A percentile compares a stretch with the other conserved stretches of the same genome.
phyloP scores from a whole-genome alignment of 2,329 filamentous ascomycete genomes.

The Geosmithia putterillii region DNA sequence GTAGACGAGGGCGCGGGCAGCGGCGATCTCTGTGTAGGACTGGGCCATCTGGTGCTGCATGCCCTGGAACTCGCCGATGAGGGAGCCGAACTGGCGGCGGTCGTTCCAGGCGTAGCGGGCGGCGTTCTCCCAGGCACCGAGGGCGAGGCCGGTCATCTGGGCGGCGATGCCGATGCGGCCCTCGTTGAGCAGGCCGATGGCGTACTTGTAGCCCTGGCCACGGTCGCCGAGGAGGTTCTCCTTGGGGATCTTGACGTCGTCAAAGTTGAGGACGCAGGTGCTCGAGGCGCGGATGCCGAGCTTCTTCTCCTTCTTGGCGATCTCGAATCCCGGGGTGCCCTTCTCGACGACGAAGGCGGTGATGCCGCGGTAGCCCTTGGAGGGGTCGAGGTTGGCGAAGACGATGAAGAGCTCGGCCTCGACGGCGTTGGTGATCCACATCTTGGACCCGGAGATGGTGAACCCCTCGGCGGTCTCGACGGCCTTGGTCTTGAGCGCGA shows the following conservation, averaged over 20 bases:
- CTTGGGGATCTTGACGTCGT: constrained; percentile 84
- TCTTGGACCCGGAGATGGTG: constrained; percentile 83
- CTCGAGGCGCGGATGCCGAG: constrained; percentile 90
- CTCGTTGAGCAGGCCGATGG: constrained; percentile 87
- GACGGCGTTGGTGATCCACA: constrained; percentile 99
- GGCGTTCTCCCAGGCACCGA: constrained; percentile 92
- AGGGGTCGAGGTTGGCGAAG: constrained; percentile 88
- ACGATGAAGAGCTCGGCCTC: constrained; percentile 95
- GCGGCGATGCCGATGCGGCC: constrained; percentile 95
- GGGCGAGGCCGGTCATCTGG: constrained; percentile 93
- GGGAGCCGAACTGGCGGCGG: constrained; percentile 87
- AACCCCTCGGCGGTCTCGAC: constrained; percentile 74
- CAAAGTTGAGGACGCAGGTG: constrained; percentile 95
- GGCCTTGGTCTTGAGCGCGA: constrained; percentile 86
- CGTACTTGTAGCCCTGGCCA: constrained; percentile 95
- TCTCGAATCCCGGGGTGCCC: constrained; percentile 74
- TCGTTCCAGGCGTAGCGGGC: constrained; percentile 95
- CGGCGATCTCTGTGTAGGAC: constrained; percentile 84
- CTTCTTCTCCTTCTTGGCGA: constrained; percentile 99
- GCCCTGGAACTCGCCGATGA: constrained; percentile 93
- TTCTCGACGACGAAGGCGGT: constrained; percentile 94
- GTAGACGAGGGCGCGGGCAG: constrained; percentile 84
- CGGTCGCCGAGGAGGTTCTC: constrained; percentile 80
- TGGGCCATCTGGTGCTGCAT: constrained; percentile 99
- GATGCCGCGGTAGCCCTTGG: constrained; percentile 93